Evolutionary conservation across 768 basidiomycete genomes (phyloP).

Genomic region (Podaxis carcinomalis): DNA sequence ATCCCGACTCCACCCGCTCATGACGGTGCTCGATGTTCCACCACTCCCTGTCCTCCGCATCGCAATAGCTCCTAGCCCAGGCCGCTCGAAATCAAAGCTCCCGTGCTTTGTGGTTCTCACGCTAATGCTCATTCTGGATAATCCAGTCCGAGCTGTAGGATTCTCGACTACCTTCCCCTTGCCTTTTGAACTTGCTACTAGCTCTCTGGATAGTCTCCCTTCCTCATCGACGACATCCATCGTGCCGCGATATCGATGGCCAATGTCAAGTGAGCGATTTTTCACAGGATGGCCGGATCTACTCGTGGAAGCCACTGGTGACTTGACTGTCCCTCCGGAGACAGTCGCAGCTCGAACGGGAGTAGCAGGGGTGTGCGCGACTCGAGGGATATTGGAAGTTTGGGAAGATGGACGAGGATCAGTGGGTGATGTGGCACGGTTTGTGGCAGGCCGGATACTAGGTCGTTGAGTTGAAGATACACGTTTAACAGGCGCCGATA

Average conservation of each 20-base stretch:
- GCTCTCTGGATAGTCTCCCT: constrained; percentile 14
- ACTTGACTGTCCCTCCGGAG: neutral
- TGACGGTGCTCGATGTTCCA: constrained; percentile 28
- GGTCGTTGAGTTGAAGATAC: constrained; percentile 24
- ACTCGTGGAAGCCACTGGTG: neutral
- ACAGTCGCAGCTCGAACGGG: constrained; percentile 13
- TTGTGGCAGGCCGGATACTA: constrained; percentile 18
- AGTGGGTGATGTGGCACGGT: constrained; percentile 4
- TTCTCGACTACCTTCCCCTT: constrained; percentile 23
- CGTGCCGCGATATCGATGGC: constrained; percentile 28
- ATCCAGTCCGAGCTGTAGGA: constrained; percentile 10
- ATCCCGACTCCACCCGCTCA: constrained; percentile 27
- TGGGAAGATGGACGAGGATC: constrained; percentile 5
- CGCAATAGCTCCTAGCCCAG: constrained; percentile 38
- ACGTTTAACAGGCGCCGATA: constrained; percentile 26
- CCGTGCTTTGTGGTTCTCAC: constrained; percentile 56
- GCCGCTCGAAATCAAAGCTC: constrained; percentile 75
- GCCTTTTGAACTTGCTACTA: constrained; percentile 18
- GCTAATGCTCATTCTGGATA: constrained; percentile 22
- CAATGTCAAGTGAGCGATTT: constrained; percentile 33
- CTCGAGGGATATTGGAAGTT: constrained; percentile 20
- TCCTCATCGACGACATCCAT: constrained; percentile 37
- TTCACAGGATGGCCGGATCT: neutral
- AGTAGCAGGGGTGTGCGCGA: constrained; percentile 30
- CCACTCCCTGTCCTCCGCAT: constrained; percentile 44